phyloP scores from a whole-genome alignment of 2,329 filamentous ascomycete genomes.

The Fusarium cicatricum region DNA sequence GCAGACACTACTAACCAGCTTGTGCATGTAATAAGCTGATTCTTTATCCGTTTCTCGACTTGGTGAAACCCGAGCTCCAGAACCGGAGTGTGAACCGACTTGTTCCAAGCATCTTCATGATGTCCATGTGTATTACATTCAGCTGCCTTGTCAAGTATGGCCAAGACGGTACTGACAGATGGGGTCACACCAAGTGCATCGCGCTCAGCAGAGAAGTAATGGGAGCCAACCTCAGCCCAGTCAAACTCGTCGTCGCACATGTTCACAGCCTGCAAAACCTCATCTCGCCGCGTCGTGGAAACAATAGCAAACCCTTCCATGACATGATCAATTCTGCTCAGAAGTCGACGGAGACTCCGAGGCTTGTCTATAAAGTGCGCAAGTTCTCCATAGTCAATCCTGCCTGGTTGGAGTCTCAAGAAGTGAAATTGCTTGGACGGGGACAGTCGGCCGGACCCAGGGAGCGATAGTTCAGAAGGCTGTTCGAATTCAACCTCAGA shows the following conservation, averaged over 20 bases:
- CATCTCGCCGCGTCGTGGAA: background rate
- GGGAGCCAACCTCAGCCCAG: background rate
- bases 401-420: background rate
- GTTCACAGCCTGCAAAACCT: background rate
- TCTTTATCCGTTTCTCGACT: background rate
- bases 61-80: background rate
- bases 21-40: background rate
- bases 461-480: background rate
- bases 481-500: background rate
- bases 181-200: background rate
- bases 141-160: background rate
- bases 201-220: background rate
- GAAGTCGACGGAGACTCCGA: background rate
- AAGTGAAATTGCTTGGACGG: background rate
- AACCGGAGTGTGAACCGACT: background rate
- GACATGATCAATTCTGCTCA: background rate
- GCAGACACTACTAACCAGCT: background rate
- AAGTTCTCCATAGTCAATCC: background rate
- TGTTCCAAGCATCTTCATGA: background rate
- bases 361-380: background rate
- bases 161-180: background rate
- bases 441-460: background rate
- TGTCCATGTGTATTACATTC: background rate
- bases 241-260: background rate
- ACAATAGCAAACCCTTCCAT: background rate